Base-by-base conservation (phyloP, 1,139 yeast species). In the Magnusiomyces tetraspermus region DNA sequence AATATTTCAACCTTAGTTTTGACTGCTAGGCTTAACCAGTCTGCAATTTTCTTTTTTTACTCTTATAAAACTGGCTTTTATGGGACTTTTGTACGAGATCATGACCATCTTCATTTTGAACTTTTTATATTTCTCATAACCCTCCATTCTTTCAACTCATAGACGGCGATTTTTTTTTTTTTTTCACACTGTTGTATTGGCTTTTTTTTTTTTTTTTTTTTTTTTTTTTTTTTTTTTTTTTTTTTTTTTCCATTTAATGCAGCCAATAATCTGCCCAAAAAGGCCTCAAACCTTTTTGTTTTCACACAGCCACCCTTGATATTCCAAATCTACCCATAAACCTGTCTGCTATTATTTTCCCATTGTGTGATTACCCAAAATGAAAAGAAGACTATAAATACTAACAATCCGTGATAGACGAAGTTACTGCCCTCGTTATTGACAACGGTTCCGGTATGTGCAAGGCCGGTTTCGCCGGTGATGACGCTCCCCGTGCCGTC, bases 391-490 rank as follows among this genome's bases (percentile, higher is more conserved):
- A 30, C 13, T 30, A 30, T 13, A 8, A 30, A 30, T 13, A 30
- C 33, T 8, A 8, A 30, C 13, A 8, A 30, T 30, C 11, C 13
- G 37, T 19, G 41, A 42, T 51, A 66, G 69, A 66, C 62, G 71
- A 67, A 64, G 69, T 67, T 56, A 68, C 67, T 63, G 70, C 69
- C 58, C 85, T 85, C 78, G 98, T 92, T 79, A 92, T 92, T 77
- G 98, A 92, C 76, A 92, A 92, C 79, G 98, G 98, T 80, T 92
- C 98, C 73, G 98, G 98, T 83, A 92, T 92, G 97, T 92, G 97
- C 84, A 92, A 92, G 76, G 97, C 97, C 94, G 98, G 98, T 79
- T 92, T 90, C 75, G 98, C 98, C 82, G 98, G 98, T 79, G 98
- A 92, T 73, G 98, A 92, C 78, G 97, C 98, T 63, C 98, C 98